phyloP scores from a whole-genome alignment of 306 rosid species.

The Quercus alba region DNA sequence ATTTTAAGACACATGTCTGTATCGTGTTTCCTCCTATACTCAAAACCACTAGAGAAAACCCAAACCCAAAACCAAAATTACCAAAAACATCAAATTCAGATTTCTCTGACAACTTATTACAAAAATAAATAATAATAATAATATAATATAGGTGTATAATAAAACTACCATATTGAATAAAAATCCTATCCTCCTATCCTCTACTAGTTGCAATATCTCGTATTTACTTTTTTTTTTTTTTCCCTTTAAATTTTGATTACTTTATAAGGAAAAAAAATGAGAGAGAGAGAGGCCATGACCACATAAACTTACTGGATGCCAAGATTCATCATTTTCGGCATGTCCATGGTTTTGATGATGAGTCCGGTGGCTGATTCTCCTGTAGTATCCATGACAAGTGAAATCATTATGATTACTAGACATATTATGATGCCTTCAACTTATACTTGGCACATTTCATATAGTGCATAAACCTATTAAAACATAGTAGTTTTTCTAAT shows the following conservation, averaged over 20 bases:
- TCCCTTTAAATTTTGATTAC: too few species aligned
- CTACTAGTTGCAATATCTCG: too few species aligned
- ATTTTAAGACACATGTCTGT: too few species aligned
- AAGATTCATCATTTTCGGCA: slow-evolving; percentile 94
- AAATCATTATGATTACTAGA: background rate
- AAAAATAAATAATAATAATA: background rate
- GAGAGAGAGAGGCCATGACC: background rate
- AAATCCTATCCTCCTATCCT: too few species aligned
- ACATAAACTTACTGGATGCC: slow-evolving; percentile 77
- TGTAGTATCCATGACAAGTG: slow-evolving; percentile 14
- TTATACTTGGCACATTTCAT: too few species aligned
- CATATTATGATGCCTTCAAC: background rate
- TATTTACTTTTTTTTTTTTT: too few species aligned
- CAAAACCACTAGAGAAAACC: too few species aligned
- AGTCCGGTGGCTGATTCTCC: slow-evolving; percentile 99
- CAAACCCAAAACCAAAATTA: too few species aligned
- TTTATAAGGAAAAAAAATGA: background rate
- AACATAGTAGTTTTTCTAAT: background rate
- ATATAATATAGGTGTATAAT: background rate
- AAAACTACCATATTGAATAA: background rate
- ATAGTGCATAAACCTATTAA: background rate
- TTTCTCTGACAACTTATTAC: slow-evolving; percentile 63
- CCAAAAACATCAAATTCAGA: slow-evolving; percentile 6
- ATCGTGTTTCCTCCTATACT: too few species aligned
- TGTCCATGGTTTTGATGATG: slow-evolving; percentile 99